phyloP scores from a whole-genome alignment of 2,329 filamentous ascomycete genomes.

The Diplocarpon rosae region DNA sequence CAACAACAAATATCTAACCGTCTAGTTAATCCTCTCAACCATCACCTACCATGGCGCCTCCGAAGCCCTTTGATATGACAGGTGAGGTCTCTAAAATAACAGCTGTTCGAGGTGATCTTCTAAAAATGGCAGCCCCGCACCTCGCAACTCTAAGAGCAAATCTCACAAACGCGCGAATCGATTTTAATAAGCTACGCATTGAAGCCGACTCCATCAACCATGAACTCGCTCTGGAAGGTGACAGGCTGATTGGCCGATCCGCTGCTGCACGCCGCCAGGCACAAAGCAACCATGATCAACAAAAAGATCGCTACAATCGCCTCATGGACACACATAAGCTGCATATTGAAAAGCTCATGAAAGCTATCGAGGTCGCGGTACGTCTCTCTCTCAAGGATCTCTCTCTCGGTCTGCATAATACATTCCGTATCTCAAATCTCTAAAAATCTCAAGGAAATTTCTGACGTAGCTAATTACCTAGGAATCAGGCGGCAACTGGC shows the following conservation, averaged over 20 bases:
- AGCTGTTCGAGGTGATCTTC: no score
- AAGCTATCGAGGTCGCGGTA: neutral
- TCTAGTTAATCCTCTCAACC: no score
- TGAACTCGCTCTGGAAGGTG: neutral
- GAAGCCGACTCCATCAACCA: neutral
- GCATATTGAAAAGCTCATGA: neutral
- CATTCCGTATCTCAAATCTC: neutral
- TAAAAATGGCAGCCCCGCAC: no score
- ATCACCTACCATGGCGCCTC: no score
- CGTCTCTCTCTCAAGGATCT: neutral
- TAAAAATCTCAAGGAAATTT: neutral
- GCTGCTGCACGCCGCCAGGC: neutral
- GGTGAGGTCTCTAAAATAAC: no score
- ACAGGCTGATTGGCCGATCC: neutral
- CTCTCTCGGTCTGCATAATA: neutral
- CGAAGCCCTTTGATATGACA: no score
- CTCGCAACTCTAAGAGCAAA: no score
- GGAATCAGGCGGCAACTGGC: neutral
- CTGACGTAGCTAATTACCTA: neutral
- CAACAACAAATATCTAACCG: no score
- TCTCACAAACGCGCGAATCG: no score
- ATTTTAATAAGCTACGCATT: no score
- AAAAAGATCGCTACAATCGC: neutral
- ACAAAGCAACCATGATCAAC: neutral
- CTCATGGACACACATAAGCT: neutral